Evolutionary conservation across 2,329 filamentous ascomycete genomes (phyloP), one percentile per base, ranked within the genome.

Genomic region (Curvularia lunata): DNA sequence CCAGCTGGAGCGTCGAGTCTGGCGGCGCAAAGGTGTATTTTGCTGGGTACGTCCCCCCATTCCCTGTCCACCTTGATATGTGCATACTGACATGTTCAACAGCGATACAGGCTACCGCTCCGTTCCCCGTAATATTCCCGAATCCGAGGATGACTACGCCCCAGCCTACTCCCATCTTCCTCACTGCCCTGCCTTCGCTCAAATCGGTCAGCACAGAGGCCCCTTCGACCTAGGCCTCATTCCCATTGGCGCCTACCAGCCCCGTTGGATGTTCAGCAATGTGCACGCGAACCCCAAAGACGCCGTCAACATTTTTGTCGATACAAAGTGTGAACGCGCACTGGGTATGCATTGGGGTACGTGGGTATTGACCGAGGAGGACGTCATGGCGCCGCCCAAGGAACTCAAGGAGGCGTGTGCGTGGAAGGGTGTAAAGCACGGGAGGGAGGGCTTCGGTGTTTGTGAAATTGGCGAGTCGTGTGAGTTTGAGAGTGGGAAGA

Each of bases 141-240:
- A 77, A 82, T 4, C 84, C 77, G 25, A 79, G 56, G 90, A 96
- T 74, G 91, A 96, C 78, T 92, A 92, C 74, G 84, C 83, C 6
- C 80, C 86, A 0, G 85, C 88, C 57, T 87, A 88, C 59, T 51
- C 67, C 67, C 81, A 87, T 16, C 81, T 88, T 50, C 92, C 93
- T 4, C 79, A 82, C 21, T 96, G 91, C 72, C 93, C 93, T 7
- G 91, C 92, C 48, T 97, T 97, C 79, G 85, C 86, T 61, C 84
- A 96, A 75, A 92, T 97, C 61, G 94, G 94, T 60, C 79, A 86
- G 16, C 83, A 89, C 51, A 84, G 91, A 32, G 93, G 94, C 0
- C 91, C 92, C 0, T 97, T 97, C 69, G 92, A 97, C 74, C 84
- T 98, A 6, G 94, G 94, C 0, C 79, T 97, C 54, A 95, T 98